Evolutionary conservation across 2,329 filamentous ascomycete species (phyloP), one percentile per base, ranked within the genome.

Genomic region (Endocalyx cinctus): DNA sequence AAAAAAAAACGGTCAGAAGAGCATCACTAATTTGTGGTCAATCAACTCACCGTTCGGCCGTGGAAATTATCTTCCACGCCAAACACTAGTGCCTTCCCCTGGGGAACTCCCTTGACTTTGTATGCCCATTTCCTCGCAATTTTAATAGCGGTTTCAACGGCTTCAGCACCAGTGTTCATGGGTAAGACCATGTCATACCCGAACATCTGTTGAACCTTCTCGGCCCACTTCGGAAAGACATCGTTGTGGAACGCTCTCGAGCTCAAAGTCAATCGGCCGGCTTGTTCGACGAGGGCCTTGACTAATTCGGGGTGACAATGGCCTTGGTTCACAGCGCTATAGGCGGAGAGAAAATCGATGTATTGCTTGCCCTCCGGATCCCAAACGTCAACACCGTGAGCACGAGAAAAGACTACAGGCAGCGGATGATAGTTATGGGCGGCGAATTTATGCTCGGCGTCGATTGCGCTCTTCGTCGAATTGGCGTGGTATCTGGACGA

Each of bases 371-470:
- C 88, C 69, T 98, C 92, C 13, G 92, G 92, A 58, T 98, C 92
- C 90, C 92, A 98, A 38, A 97, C 92, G 41, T 84, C 82, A 55
- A 84, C 83, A 30, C 90, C 92, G 51, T 82, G 76, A 26, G 88
- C 92, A 46, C 80, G 79, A 36, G 90, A 74, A 63, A 97, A 96
- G 57, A 95, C 92, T 39, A 98, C 82, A 25, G 92, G 92, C 3
- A 98, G 77, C 12, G 92, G 92, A 64, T 97, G 89, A 73, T 98
- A 98, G 72, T 98, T 98, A 77, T 98, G 92, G 30, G 92, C 92
- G 31, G 92, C 92, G 62, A 78, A 90, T 58, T 85, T 71, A 54
- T 86, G 72, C 68, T 98, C 92, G 33, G 80, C 69, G 33, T 79
- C 67, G 59, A 96, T 94, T 51, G 92, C 90, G 50, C 75, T 71